Conservation (phyloP, 306 rosid species). For the Styphnolobium japonicum region DNA sequence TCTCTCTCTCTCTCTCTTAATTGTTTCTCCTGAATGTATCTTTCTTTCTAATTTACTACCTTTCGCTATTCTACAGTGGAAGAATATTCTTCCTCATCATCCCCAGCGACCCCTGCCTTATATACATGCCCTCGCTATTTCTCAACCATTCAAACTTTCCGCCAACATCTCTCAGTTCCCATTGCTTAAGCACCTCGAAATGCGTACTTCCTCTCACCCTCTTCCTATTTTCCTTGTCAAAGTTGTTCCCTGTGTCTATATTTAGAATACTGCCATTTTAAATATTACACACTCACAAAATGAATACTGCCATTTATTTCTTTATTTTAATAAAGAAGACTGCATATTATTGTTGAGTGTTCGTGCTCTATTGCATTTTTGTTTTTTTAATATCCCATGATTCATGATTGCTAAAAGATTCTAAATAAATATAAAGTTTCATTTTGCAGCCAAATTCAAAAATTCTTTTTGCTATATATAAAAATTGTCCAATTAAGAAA, state of each 20-base stretch:
- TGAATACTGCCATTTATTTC: no score
- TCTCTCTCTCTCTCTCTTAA: neutral
- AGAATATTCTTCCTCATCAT: slow-evolving; percentile 22
- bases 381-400: no score
- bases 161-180: slow-evolving; percentile 7
- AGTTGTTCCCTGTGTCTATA: neutral
- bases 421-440: no score
- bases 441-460: no score
- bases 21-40: neutral
- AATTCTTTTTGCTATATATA: no score
- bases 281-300: no score
- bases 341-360: no score
- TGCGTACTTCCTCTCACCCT: slow-evolving; percentile 38
- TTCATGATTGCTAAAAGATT: no score
- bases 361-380: no score
- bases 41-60: neutral
- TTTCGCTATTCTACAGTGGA: neutral
- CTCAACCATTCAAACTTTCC: slow-evolving; percentile 29
- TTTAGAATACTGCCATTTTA: neutral
- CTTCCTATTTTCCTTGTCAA: neutral
- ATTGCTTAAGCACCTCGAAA: slow-evolving; percentile 30
- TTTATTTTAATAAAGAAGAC: no score
- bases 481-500: no score
- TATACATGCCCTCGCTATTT: slow-evolving; percentile 14
- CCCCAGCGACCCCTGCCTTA: neutral